Evolutionary conservation across 768 basidiomycete genomes (phyloP), one percentile per base, ranked within the genome.

Genomic region (Amanita thiersii): DNA sequence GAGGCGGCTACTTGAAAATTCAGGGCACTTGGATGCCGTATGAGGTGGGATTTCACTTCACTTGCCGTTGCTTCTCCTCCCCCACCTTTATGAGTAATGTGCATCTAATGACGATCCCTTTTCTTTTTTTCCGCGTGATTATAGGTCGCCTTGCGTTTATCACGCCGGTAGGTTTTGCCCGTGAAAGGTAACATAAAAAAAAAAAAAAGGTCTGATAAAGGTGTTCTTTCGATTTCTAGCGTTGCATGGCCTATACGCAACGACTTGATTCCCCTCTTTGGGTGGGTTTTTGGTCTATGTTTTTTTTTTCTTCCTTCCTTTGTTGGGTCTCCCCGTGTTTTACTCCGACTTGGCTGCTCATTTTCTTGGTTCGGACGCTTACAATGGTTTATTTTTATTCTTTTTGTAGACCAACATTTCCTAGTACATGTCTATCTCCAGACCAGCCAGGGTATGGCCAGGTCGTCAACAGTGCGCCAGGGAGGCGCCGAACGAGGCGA

Each of bases 21-120:
- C 89, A 92, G 55, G 89, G 89, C 23, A 90, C 89, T 15, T 92
- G 89, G 89, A 86, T 91, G 80, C 88, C 88, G 24, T 91, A 85
- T 61, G 88, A 87, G 69, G 83, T 84, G 50, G 47, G 42, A 8
- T 0, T 20, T 17, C 4, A 7, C 26, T 28, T n/a, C 26, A 28
- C n/a, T n/a, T 28, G 19, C 10, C 7, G 18, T 26, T 15, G 72
- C 56, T 30, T 29, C 23, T 39, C 11, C 23, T 33, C 21, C 44
- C 40, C 32, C 39, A 9, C 9, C 33, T 29, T 10, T 24, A 28
- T 12, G n/a, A 36, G 11, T 39, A 32, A 37, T 29, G 4, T 24
- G 33, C 40, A 12, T 48, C 25, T 50, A 24, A 31, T 37, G 26
- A 47, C 40, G 29, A 5, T 15, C 12, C 29, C 37, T 37, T 11